These are phyloP conservation scores for Botrytis porri DNA, from an alignment of 2,329 filamentous ascomycete species.

Conservation along the genomic window DNA sequence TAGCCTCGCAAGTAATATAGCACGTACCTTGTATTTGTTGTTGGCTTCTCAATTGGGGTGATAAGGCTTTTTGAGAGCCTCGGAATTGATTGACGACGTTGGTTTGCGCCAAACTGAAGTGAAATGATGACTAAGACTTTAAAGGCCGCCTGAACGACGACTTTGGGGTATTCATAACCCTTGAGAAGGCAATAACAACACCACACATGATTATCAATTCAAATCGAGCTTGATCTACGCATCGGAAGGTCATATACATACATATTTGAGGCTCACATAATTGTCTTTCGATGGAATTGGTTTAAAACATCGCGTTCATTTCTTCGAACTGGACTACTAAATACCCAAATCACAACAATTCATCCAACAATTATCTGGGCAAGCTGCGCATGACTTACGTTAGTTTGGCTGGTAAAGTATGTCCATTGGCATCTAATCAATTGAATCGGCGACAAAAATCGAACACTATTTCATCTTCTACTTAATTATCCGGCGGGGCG, in stretches of 20 bases:
- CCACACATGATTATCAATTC: constrained; percentile 30
- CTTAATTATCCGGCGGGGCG: not conserved
- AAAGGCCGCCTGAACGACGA: constrained; percentile 26
- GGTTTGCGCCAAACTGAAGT: constrained; percentile 21
- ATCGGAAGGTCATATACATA: constrained; percentile 33
- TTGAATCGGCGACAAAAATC: not conserved
- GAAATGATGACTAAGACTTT: constrained; percentile 24
- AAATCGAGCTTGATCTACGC: constrained; percentile 37
- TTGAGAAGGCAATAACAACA: constrained; percentile 30
- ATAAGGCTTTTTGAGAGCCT: constrained; percentile 19
- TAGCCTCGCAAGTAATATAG: not conserved
- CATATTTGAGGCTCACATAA: constrained; percentile 27
- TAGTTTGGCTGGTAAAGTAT: not conserved
- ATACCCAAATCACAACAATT: constrained; percentile 20
- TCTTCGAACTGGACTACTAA: not conserved
- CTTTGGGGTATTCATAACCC: constrained; percentile 21
- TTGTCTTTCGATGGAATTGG: constrained; percentile 26
- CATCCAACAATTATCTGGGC: constrained; percentile 20
- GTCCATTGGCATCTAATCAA: not conserved
- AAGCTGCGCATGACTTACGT: constrained; percentile 8
- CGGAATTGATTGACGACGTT: constrained; percentile 28
- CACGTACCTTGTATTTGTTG: constrained; percentile 29
- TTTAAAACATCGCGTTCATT: constrained; percentile 32
- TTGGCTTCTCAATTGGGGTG: constrained; percentile 25
- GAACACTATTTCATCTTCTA: not conserved